Evolutionary conservation across 2,329 filamentous ascomycete species (phyloP).

Genomic region (Exophiala dermatitidis): DNA sequence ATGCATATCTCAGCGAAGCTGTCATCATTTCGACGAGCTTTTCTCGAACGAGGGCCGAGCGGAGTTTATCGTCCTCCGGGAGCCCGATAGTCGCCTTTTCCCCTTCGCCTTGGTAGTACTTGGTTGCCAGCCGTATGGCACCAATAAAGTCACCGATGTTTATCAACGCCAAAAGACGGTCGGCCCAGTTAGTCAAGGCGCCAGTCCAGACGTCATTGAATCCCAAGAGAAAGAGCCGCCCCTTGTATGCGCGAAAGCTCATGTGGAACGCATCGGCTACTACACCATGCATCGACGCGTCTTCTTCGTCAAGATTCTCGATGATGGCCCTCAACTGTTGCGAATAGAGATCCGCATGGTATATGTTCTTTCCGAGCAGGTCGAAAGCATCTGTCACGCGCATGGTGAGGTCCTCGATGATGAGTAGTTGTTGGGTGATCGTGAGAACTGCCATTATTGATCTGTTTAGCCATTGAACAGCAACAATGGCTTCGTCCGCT

Average conservation of each 20-base stretch:
- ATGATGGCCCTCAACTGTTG: conserved; percentile 75
- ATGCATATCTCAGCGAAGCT: conserved; percentile 83
- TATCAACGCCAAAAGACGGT: conserved; percentile 87
- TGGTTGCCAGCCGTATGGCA: conserved; percentile 81
- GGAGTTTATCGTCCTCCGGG: conserved; percentile 68
- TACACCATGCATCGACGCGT: conserved; percentile 85
- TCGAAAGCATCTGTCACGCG: conserved; percentile 93
- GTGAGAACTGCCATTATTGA: conserved; percentile 89
- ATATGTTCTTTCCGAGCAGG: conserved; percentile 83
- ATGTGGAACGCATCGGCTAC: conserved; percentile 97
- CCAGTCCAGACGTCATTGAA: conserved; percentile 90
- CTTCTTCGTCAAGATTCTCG: conserved; percentile 80
- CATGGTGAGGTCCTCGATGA: conserved; percentile 82
- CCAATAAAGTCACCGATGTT: conserved; percentile 93
- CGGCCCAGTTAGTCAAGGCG: conserved; percentile 92
- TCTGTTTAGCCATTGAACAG: conserved; percentile 91
- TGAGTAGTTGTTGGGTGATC: conserved; percentile 85
- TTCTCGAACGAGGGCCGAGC: conserved; percentile 77
- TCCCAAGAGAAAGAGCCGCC: conserved; percentile 83
- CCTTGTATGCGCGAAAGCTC: conserved; percentile 95
- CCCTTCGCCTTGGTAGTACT: conserved; percentile 84
- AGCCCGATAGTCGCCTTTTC: conserved; percentile 91
- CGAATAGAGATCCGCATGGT: conserved; percentile 84
- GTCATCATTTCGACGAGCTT: conserved; percentile 90
- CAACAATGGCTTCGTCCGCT: conserved; percentile 89